Conservation (phyloP, 805 yeast species). For the Yamadazyma sp. region DNA sequence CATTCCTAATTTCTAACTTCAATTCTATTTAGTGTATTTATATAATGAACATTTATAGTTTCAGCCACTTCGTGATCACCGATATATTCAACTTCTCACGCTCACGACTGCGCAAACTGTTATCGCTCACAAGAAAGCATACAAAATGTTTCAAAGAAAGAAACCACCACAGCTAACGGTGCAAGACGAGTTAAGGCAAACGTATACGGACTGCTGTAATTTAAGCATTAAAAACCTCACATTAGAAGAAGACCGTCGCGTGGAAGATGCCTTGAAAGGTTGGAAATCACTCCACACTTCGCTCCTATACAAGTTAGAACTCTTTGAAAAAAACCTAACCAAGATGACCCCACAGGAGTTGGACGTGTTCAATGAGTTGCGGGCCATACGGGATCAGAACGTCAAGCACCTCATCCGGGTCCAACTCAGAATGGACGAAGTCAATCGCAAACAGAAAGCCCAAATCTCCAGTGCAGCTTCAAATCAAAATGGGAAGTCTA, state of each 20-base stretch:
- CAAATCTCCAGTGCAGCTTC: not conserved
- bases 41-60: too few relatives aligned
- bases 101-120: too few relatives aligned
- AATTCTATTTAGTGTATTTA: constrained; percentile 8
- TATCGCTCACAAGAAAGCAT: too few relatives aligned
- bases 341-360: constrained; percentile 28
- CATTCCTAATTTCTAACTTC: constrained; percentile 43
- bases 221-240: constrained; percentile 56
- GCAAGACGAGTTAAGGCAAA: constrained; percentile 55
- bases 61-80: too few relatives aligned
- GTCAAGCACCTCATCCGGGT: constrained; percentile 42
- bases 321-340: constrained; percentile 43
- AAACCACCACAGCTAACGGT: constrained; percentile 54
- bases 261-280: constrained; percentile 61
- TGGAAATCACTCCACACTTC: constrained; percentile 73
- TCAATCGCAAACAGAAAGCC: constrained; percentile 20
- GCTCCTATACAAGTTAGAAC: constrained; percentile 55
- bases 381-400: constrained; percentile 41
- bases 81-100: too few relatives aligned
- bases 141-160: constrained; percentile 59
- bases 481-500: too few relatives aligned
- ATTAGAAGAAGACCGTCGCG: constrained; percentile 54
- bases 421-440: constrained; percentile 41
- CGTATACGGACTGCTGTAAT: constrained; percentile 63
- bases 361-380: constrained; percentile 30